phyloP scores from a whole-genome alignment of 1,284 basidiomycete genomes.

The Ganoderma resinaceum region DNA sequence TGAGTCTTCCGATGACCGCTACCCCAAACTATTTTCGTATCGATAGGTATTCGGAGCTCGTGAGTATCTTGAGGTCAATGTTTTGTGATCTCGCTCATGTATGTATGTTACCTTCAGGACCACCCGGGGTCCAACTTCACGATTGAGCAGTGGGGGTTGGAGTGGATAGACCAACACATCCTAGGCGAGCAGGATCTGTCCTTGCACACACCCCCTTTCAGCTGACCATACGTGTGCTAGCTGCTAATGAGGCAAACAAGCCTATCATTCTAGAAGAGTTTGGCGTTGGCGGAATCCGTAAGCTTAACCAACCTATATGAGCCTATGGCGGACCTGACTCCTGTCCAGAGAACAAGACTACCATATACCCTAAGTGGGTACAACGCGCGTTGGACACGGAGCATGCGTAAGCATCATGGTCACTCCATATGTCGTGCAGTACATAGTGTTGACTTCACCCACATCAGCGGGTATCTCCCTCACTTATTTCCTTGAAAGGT shows the following conservation, averaged over 20 bases:
- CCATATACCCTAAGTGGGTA: slow-evolving; percentile 60
- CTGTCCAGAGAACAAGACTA: slow-evolving; percentile 54
- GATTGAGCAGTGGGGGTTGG: slow-evolving; percentile 55
- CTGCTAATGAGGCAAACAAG: slow-evolving; percentile 56
- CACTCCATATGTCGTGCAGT: background rate
- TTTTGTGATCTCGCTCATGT: background rate
- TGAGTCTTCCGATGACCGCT: background rate
- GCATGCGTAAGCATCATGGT: slow-evolving; percentile 39
- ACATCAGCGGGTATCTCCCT: background rate
- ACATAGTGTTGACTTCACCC: background rate
- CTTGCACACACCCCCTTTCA: background rate
- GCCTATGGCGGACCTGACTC: background rate
- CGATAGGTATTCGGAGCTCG: slow-evolving; percentile 41
- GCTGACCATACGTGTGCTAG: slow-evolving; percentile 37
- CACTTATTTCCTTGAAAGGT: too few species aligned
- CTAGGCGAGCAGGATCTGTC: slow-evolving; percentile 40
- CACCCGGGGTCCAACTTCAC: slow-evolving; percentile 59
- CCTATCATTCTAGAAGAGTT: slow-evolving; percentile 65
- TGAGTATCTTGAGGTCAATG: slow-evolving; percentile 19
- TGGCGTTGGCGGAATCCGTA: slow-evolving; percentile 53
- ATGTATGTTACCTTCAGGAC: slow-evolving; percentile 41
- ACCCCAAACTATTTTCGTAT: background rate
- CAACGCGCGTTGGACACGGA: slow-evolving; percentile 53
- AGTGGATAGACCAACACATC: slow-evolving; percentile 60
- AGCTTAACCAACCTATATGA: slow-evolving; percentile 8